Evolutionary conservation across 257 asterid genomes (phyloP), one percentile per base, ranked within the genome.

Genomic region (Echium plantagineum): DNA sequence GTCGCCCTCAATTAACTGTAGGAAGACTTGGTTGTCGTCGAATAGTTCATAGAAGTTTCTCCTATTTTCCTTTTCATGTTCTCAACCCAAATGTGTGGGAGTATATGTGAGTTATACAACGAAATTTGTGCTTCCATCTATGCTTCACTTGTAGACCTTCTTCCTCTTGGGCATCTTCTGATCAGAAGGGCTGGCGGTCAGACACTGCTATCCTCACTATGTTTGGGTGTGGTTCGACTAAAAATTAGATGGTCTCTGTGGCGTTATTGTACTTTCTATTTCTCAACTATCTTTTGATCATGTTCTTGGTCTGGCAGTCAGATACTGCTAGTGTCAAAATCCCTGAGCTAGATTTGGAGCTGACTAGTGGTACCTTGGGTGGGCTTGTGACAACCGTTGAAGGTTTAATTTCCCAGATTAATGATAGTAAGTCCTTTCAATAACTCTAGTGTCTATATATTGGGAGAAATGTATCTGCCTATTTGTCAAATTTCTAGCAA

Each of bases 341-440:
- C 24, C 97, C 97, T 8, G 97, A 93, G 68, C 78, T 93, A 59
- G 88, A 86, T 22, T 76, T 93, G 87, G 99, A 93, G 76, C 80
- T 93, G 70, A 26, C 83, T 12, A 77, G 86, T 64, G 99, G 99
- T 64, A 86, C 96, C 31, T 74, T 93, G 72, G 99, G 99, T 58
- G 99, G 99, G 59, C 74, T 89, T 63, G 94, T 93, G 52, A 93
- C 97, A 5, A 93, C 99, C 15, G 78, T 93, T 49, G 99, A 93
- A 82, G 97, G 99, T 62, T 78, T 93, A 77, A 73, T 93, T 60
- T 72, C 97, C 57, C 80, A 83, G 70, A 84, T 93, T 55, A 73
- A 94, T 73, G 97, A 85, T 73, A 89, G 99, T 89, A 71, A 76
- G 96, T 74, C 56, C 30, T 20, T 58, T 31, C 21, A 28, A 19